Evolutionary conservation across 106 monocot species (phyloP).

Genomic region (Phalaenopsis aphrodite): DNA sequence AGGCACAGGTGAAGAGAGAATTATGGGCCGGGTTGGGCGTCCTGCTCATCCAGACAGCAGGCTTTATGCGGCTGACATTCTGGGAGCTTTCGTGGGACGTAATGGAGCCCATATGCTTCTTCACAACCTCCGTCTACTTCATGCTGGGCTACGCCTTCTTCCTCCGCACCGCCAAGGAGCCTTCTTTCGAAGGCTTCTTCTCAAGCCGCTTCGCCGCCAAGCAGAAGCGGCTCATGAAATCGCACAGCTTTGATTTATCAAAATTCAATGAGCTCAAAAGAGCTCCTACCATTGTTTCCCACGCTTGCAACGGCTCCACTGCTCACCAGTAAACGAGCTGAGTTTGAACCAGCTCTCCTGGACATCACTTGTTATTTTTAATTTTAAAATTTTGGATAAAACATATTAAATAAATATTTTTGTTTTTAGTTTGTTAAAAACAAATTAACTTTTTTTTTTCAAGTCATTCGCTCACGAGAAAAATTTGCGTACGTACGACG

Average conservation of each 20-base stretch:
- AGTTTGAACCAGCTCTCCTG: no score
- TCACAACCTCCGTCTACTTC: constrained; percentile 18
- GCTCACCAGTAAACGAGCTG: no score
- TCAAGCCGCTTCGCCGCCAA: constrained; percentile 19
- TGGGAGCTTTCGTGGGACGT: constrained; percentile 41
- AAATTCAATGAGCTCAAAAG: constrained; percentile 16
- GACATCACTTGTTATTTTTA: no score
- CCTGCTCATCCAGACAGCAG: constrained; percentile 19
- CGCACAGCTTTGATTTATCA: constrained; percentile 14
- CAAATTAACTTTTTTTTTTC: no score
- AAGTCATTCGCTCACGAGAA: no score
- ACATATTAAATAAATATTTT: no score
- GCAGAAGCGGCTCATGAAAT: constrained; percentile 22
- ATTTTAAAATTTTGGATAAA: no score
- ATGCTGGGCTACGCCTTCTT: constrained; percentile 22
- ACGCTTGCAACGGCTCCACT: no score
- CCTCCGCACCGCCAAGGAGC: constrained; percentile 16
- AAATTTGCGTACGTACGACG: no score
- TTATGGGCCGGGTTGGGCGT: constrained; percentile 25
- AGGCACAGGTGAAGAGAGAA: constrained; percentile 18
- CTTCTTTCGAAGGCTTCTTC: constrained; percentile 23
- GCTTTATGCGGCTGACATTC: constrained; percentile 34
- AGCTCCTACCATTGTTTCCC: not conserved
- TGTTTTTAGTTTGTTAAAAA: no score
- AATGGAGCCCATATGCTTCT: constrained; percentile 42